Conservation (phyloP, 2,329 filamentous ascomycete genomes). For the Cladobotryum protrusum region DNA sequence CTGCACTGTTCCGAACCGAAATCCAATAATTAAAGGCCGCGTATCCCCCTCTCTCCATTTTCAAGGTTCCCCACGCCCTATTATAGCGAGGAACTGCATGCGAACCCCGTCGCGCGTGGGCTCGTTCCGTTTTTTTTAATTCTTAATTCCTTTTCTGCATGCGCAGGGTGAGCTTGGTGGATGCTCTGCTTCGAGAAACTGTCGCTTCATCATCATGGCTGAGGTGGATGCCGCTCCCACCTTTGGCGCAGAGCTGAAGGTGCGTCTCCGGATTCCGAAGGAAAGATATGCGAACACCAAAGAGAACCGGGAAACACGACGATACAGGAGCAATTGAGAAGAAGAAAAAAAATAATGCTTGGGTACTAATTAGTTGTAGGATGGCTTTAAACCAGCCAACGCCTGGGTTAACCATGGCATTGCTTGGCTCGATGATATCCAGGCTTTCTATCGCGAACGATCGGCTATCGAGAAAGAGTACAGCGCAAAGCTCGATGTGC, state of each 20-base stretch:
- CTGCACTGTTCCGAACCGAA: neutral
- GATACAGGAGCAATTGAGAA: neutral
- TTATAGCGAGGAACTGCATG: too few relatives aligned
- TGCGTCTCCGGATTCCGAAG: slow-evolving; percentile 32
- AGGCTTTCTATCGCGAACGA: slow-evolving; percentile 94
- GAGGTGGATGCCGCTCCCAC: slow-evolving; percentile 77
- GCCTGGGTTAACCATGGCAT: slow-evolving; percentile 87
- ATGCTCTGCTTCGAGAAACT: slow-evolving; percentile 10
- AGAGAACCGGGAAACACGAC: neutral
- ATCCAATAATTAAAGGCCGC: slow-evolving; percentile 10
- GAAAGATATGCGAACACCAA: neutral
- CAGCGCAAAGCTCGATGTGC: slow-evolving; percentile 72
- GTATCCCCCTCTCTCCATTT: slow-evolving; percentile 5
- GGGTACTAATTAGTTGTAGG: slow-evolving; percentile 44
- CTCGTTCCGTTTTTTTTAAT: too few relatives aligned
- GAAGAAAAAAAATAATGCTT: neutral
- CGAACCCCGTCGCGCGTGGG: neutral
- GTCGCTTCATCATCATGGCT: slow-evolving; percentile 52
- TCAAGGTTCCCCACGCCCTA: slow-evolving; percentile 6
- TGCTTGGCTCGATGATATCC: slow-evolving; percentile 91
- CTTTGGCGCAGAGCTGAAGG: slow-evolving; percentile 93
- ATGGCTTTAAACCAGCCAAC: slow-evolving; percentile 94
- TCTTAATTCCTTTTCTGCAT: slow-evolving; percentile 1
- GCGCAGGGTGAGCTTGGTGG: slow-evolving; percentile 6
- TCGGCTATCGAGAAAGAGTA: slow-evolving; percentile 96